Evolutionary conservation across 352 stramenopile species (phyloP).

Genomic region (Globisporangium paroecandrum): DNA sequence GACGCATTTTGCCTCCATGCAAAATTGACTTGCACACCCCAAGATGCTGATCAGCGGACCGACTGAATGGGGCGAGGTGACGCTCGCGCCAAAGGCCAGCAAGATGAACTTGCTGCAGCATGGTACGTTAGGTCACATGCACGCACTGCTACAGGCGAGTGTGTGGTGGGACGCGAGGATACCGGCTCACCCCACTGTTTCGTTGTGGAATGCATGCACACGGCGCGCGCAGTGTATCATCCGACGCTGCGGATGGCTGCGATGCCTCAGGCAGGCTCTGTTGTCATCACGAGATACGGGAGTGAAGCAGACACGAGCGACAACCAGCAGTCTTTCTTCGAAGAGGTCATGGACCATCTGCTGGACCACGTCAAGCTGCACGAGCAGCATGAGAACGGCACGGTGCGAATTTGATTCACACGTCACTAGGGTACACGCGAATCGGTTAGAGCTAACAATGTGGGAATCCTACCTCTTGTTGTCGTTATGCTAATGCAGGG

Average conservation of each 20-base stretch:
- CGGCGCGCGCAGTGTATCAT: conserved; percentile 34
- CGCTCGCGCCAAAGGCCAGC: conserved; percentile 25
- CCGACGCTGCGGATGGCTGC: conserved; percentile 34
- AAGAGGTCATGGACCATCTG: conserved; percentile 21
- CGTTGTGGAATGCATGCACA: background rate
- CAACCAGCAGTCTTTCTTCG: background rate
- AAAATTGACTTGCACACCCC: conserved; percentile 9
- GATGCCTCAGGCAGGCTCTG: conserved; percentile 27
- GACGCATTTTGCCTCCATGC: no score
- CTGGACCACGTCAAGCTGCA: conserved; percentile 21
- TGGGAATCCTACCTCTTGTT: background rate
- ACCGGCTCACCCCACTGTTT: background rate
- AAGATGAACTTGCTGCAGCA: conserved; percentile 41
- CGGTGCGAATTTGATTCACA: background rate
- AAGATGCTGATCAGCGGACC: conserved; percentile 35
- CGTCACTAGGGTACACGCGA: background rate
- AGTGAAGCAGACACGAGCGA: background rate
- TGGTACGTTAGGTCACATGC: conserved; percentile 17
- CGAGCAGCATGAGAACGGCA: background rate
- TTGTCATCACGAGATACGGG: conserved; percentile 29
- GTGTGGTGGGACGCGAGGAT: background rate
- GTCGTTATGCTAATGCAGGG: background rate
- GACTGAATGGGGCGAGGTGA: conserved; percentile 35
- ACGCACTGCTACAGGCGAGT: background rate
- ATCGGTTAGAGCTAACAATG: background rate